phyloP scores from a whole-genome alignment of 148 eudicot genomes.

The Linanthus parryae region DNA sequence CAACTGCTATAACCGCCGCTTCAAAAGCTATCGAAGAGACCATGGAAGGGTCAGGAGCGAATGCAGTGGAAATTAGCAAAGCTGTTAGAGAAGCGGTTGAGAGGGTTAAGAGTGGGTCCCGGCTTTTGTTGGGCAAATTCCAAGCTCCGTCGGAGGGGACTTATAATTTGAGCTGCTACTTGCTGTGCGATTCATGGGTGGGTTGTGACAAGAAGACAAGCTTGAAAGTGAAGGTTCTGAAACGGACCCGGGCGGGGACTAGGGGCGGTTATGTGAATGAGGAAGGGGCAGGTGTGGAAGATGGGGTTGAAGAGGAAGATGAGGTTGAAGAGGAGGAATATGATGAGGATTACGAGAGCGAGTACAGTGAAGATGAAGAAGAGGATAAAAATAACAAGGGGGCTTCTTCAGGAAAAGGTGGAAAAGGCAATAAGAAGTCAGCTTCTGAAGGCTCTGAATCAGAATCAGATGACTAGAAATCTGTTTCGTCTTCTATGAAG shows the following conservation, averaged over 20 bases:
- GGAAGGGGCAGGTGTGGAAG: conserved; percentile 43
- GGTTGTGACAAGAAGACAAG: conserved; percentile 60
- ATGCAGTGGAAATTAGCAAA: conserved; percentile 37
- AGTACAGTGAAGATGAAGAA: conserved; percentile 90
- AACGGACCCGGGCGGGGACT: conserved; percentile 69
- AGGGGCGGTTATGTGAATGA: conserved; percentile 46
- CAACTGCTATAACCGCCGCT: conserved; percentile 59
- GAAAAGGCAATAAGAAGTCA: conserved; percentile 21
- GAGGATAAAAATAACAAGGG: conserved; percentile 51
- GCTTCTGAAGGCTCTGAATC: conserved; percentile 47
- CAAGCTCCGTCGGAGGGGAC: conserved; percentile 71
- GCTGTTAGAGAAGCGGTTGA: conserved; percentile 65
- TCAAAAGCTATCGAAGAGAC: conserved; percentile 58
- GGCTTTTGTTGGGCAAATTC: conserved; percentile 74
- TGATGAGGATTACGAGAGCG: conserved; percentile 82
- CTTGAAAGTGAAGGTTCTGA: conserved; percentile 62
- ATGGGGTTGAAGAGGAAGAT: conserved; percentile 69
- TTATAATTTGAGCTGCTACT: conserved; percentile 48
- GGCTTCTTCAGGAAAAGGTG: conserved; percentile 26
- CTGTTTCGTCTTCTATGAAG: neutral
- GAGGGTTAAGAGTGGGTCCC: conserved; percentile 59
- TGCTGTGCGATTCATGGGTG: conserved; percentile 81
- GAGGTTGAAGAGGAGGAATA: conserved; percentile 71
- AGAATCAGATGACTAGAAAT: conserved; percentile 49
- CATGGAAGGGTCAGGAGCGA: conserved; percentile 68